Evolutionary conservation across 176 grass and related monocot genomes (phyloP).

Genomic region (Panicum miliaceum): DNA sequence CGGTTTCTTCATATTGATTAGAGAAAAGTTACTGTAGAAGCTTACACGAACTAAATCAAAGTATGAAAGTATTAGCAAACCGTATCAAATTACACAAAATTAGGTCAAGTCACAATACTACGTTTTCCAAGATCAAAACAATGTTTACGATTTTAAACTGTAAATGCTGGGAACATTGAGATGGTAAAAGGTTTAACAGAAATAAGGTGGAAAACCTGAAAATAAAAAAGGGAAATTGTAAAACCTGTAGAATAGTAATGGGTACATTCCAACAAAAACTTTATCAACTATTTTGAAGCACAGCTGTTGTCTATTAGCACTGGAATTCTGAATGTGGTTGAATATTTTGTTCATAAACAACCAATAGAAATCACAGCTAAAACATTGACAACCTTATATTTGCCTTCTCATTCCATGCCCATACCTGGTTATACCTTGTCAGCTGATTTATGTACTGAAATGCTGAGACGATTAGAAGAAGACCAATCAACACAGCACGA

Average conservation of each 20-base stretch:
- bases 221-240: not conserved
- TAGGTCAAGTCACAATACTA: slow-evolving; percentile 5
- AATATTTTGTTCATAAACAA: slow-evolving; percentile 25
- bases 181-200: slow-evolving; percentile 17
- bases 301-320: not conserved
- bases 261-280: not conserved
- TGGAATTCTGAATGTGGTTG: not conserved
- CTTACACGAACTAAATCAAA: not conserved
- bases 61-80: not conserved
- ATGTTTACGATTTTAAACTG: not conserved
- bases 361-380: not conserved
- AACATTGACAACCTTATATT: slow-evolving; percentile 12
- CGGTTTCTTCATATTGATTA: slow-evolving; percentile 16
- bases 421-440: slow-evolving; percentile 85
- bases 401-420: slow-evolving; percentile 12
- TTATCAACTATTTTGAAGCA: not conserved
- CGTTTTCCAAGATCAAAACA: not conserved
- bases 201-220: not conserved
- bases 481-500: slow-evolving; percentile 84
- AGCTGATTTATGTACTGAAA: slow-evolving; percentile 94
- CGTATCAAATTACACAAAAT: slow-evolving; percentile 27
- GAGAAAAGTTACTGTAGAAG: not conserved
- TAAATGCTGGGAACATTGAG: not conserved
- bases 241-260: not conserved
- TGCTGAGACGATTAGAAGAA: slow-evolving; percentile 88